These are phyloP conservation scores for Chlorokybus atmophyticus DNA, from an alignment of 139 green algal species.

Conservation along the genomic window DNA sequence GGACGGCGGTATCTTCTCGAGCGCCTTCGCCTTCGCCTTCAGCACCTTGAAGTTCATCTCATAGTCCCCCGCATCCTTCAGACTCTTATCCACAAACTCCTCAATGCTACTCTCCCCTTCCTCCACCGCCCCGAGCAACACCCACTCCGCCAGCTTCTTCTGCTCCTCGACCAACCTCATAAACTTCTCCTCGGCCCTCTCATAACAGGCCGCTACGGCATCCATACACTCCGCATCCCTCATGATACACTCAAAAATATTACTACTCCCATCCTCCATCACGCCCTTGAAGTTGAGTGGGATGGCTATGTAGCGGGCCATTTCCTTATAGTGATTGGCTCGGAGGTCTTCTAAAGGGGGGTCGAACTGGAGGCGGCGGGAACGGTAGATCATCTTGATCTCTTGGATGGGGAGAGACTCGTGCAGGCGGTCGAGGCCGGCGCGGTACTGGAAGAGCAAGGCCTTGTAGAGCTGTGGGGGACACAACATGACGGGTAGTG, in stretches of 20 bases:
- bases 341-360: conserved; percentile 63
- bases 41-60: conserved; percentile 59
- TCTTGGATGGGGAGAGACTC: conserved; percentile 51
- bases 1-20: conserved; percentile 48
- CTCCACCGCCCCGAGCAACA: conserved; percentile 46
- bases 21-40: conserved; percentile 41
- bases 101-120: too few relatives aligned
- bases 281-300: conserved; percentile 42
- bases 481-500: too few relatives aligned
- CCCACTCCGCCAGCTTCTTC: conserved; percentile 54
- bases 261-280: conserved; percentile 44
- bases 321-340: conserved; percentile 44
- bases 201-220: conserved; percentile 55
- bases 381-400: conserved; percentile 54
- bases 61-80: conserved; percentile 48
- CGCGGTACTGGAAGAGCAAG: conserved; percentile 55
- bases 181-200: conserved; percentile 45
- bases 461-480: conserved; percentile 46
- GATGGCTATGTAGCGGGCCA: conserved; percentile 15
- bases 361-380: conserved; percentile 48
- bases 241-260: conserved; percentile 57
- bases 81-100: conserved; percentile 47
- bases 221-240: conserved; percentile 23
- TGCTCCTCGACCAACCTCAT: conserved; percentile 40
- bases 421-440: conserved; percentile 51